These are phyloP conservation scores for Blastosporella zonata DNA, from an alignment of 1,284 basidiomycete species.

Conservation along the genomic window DNA sequence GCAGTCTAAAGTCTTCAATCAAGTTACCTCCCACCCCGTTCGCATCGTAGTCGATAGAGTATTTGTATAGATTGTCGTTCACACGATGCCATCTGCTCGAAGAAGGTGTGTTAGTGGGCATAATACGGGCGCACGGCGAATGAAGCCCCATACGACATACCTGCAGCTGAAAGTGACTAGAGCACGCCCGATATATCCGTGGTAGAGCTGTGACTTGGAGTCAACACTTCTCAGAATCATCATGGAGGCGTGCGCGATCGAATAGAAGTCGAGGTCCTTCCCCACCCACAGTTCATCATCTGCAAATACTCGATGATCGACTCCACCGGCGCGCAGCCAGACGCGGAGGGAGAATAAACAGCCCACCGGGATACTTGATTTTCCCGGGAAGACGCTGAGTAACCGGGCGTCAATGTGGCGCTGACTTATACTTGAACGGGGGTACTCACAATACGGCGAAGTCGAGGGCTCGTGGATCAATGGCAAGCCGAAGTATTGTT, in stretches of 20 bases:
- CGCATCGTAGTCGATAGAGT: conserved; percentile 58
- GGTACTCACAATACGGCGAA: conserved; percentile 54
- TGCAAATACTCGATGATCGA: conserved; percentile 57
- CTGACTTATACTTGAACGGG: not conserved
- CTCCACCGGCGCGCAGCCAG: conserved; percentile 50
- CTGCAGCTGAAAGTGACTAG: conserved; percentile 49
- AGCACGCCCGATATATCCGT: conserved; percentile 48
- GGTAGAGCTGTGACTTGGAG: conserved; percentile 45
- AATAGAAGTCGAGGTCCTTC: conserved; percentile 55
- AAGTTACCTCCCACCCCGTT: conserved; percentile 50
- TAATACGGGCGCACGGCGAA: not conserved
- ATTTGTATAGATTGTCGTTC: conserved; percentile 41
- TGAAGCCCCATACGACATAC: conserved; percentile 28
- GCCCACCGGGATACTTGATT: conserved; percentile 44
- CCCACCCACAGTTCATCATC: conserved; percentile 60
- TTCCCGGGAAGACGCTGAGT: conserved; percentile 54
- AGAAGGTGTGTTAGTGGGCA: not conserved
- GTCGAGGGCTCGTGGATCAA: conserved; percentile 49
- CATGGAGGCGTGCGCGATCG: conserved; percentile 52
- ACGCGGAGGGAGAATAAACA: conserved; percentile 53
- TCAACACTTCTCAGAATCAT: conserved; percentile 41
- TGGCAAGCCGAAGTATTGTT: conserved; percentile 38
- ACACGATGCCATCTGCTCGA: conserved; percentile 41
- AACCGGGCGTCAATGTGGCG: conserved; percentile 4
- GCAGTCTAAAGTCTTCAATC: conserved; percentile 49